phyloP scores from a whole-genome alignment of 495 filamentous ascomycete species.

The Aspergillus asperescens region DNA sequence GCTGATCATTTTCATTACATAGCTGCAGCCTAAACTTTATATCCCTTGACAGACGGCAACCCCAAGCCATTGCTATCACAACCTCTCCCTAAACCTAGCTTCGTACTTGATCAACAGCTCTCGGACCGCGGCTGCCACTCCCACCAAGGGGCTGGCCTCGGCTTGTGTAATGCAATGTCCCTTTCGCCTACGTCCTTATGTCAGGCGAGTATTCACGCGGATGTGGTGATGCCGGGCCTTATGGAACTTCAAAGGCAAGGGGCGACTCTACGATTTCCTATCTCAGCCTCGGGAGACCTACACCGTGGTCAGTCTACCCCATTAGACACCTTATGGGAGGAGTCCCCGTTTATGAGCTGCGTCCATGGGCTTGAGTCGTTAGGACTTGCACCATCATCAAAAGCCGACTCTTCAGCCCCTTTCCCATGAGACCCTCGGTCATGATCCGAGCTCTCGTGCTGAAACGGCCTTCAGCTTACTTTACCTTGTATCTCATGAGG shows the following conservation, averaged over 20 bases:
- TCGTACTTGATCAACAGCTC: neutral
- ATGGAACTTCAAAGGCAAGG: conserved; percentile 13
- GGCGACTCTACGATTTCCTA: conserved; percentile 6
- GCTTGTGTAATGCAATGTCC: conserved; percentile 4
- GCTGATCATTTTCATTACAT: neutral
- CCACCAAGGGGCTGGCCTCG: neutral
- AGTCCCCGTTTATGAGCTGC: neutral
- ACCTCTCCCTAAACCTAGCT: neutral
- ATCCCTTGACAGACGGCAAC: conserved; percentile 2
- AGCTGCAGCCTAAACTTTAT: neutral
- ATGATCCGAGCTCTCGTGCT: neutral
- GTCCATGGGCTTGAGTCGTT: neutral
- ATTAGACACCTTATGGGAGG: no score
- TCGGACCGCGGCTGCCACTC: neutral
- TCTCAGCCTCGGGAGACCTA: neutral
- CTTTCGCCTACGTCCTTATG: neutral
- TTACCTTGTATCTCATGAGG: conserved; percentile 8
- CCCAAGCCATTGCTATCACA: neutral
- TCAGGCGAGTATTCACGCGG: neutral
- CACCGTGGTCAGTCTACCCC: no score
- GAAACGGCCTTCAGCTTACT: neutral
- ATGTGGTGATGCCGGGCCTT: neutral
- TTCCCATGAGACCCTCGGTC: neutral
- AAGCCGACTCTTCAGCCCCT: neutral
- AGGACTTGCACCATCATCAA: neutral